Evolutionary conservation across 768 basidiomycete species (phyloP).

Genomic region (Agrocybe praecox): DNA sequence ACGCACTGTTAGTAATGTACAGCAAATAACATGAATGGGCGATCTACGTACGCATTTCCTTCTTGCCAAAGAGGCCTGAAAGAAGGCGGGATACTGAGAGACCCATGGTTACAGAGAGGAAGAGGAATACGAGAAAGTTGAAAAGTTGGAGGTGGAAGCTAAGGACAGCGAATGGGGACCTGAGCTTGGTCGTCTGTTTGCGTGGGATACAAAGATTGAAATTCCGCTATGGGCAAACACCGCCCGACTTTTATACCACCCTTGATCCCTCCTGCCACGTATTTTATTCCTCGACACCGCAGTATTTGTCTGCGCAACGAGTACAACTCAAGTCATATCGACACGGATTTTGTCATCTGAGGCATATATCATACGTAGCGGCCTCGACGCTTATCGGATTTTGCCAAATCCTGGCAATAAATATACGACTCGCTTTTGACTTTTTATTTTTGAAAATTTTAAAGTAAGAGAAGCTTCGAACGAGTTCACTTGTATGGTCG

Average conservation of each 20-base stretch:
- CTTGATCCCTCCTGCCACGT: constrained; percentile 21
- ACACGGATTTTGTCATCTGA: neutral
- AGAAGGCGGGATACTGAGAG: constrained; percentile 76
- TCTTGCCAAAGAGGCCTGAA: constrained; percentile 92
- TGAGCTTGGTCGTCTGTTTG: constrained; percentile 31
- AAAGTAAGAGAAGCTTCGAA: no score
- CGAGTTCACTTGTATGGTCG: no score
- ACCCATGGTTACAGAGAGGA: constrained; percentile 63
- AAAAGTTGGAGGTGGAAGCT: constrained; percentile 32
- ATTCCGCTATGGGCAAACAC: constrained; percentile 42
- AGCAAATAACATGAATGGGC: constrained; percentile 20
- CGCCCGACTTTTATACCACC: constrained; percentile 1
- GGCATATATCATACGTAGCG: neutral
- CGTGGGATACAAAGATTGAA: constrained; percentile 47
- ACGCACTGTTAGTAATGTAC: constrained; percentile 30
- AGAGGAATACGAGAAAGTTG: constrained; percentile 33
- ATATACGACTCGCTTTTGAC: no score
- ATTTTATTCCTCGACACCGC: constrained; percentile 10
- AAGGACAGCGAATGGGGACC: constrained; percentile 24
- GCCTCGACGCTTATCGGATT: no score
- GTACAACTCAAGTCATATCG: neutral
- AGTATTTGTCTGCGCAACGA: constrained; percentile 9
- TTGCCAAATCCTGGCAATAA: no score
- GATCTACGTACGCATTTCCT: constrained; percentile 93
- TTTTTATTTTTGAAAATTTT: no score